Percentiles rank a stretch among this genome's conserved stretches.
Conservation (phyloP, 75 land plant genomes). For the Selaginella tamariscina region DNA sequence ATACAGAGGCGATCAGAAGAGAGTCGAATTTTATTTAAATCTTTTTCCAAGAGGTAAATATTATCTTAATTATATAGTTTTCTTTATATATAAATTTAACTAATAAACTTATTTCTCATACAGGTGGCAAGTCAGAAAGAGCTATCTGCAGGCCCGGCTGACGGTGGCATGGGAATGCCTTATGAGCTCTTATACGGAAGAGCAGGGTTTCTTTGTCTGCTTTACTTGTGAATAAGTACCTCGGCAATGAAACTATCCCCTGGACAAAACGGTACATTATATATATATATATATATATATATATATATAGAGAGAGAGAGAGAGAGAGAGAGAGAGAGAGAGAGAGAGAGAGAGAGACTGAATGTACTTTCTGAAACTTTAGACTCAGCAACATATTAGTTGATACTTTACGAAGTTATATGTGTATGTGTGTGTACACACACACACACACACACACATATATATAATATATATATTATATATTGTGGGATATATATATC, state of each 20-base stretch:
- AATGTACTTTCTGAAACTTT: too few species aligned
- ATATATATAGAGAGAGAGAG: too few species aligned
- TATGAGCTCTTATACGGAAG: constrained; percentile 87
- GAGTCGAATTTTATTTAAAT: constrained; percentile 35
- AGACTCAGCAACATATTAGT: too few species aligned
- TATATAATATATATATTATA: too few species aligned
- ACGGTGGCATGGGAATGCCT: constrained; percentile 64
- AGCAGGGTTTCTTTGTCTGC: constrained; percentile 80
- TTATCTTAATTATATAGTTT: neutral
- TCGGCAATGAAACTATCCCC: constrained; percentile 59
- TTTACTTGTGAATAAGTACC: constrained; percentile 55
- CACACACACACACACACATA: too few species aligned
- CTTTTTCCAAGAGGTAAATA: constrained; percentile 48
- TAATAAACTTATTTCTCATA: neutral
- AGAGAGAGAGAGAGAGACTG: too few species aligned
- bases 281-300: too few species aligned
- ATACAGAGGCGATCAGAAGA: constrained; percentile 30
- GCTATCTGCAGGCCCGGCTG: constrained; percentile 34
- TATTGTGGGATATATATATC: too few species aligned
- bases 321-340: too few species aligned
- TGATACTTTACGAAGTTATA: too few species aligned
- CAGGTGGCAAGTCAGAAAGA: constrained; percentile 57
- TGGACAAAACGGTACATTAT: constrained; percentile 40
- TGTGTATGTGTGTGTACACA: too few species aligned
- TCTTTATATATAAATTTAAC: too few species aligned